Conservation (phyloP, 306 rosid species). For the Castanospermum australe region DNA sequence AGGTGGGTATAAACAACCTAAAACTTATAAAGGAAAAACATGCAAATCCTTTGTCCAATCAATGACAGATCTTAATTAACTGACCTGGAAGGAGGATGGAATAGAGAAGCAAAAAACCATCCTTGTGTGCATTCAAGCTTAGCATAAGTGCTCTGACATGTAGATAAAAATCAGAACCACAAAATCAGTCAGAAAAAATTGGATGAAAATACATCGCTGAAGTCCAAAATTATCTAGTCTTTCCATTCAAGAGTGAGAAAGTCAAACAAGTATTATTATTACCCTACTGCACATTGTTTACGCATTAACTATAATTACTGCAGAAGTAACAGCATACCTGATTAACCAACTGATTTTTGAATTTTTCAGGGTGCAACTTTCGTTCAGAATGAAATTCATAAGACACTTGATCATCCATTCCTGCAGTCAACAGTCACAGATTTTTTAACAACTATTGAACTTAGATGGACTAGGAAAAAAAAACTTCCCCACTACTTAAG, state of each 20-base stretch:
- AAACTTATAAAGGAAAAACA: background rate
- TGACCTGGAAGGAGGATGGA: conserved; percentile 68
- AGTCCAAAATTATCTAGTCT: background rate
- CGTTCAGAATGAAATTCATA: conserved; percentile 95
- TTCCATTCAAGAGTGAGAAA: conserved; percentile 17
- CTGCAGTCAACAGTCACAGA: conserved; percentile 36
- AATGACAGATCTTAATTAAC: conserved; percentile 28
- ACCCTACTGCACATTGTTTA: background rate
- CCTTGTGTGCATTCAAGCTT: conserved; percentile 88
- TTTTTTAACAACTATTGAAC: background rate
- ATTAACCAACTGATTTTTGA: conserved; percentile 80
- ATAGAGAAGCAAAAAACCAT: conserved; percentile 73
- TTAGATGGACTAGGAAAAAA: background rate
- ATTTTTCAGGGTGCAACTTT: conserved; percentile 88
- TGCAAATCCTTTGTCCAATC: background rate
- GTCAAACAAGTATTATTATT: background rate
- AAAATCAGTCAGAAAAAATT: background rate
- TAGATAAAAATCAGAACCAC: conserved; percentile 1
- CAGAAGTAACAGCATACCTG: conserved; percentile 53
- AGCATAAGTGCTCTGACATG: conserved; percentile 74
- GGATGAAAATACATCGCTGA: conserved; percentile 8
- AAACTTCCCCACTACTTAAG: too few relatives aligned
- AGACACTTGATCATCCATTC: conserved; percentile 99
- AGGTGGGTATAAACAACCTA: background rate
- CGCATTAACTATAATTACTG: background rate